Percentiles rank a stretch among this genome's conserved stretches.
phyloP scores from a whole-genome alignment of 345 rosid genomes.

The Passiflora organensis region DNA sequence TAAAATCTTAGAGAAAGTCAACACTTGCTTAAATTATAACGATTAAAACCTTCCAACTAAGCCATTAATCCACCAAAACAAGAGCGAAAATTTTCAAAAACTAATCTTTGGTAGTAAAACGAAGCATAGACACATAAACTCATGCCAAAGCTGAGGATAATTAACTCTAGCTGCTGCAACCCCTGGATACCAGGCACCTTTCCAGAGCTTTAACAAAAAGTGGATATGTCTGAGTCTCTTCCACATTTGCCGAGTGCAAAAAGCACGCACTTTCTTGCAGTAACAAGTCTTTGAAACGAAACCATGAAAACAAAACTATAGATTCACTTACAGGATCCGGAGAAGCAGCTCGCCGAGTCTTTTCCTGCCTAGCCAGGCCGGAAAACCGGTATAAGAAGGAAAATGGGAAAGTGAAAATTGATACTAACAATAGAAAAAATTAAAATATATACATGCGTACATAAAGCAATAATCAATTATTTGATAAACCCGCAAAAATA shows the following conservation, averaged over 20 bases:
- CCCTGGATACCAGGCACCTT: slow-evolving; percentile 13
- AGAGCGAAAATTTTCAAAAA: background rate
- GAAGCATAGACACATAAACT: background rate
- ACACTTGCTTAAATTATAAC: slow-evolving; percentile 1
- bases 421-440: background rate
- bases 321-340: slow-evolving; percentile 12
- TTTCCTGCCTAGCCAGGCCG: slow-evolving; percentile 22
- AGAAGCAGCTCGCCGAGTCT: slow-evolving; percentile 24
- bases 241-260: slow-evolving; percentile 32
- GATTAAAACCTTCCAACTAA: slow-evolving; percentile 4
- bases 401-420: slow-evolving; percentile 15
- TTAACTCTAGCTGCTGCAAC: slow-evolving; percentile 36
- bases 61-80: background rate
- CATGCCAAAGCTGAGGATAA: slow-evolving; percentile 19
- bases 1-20: background rate
- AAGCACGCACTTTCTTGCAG: slow-evolving; percentile 4
- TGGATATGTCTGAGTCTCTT: slow-evolving; percentile 15
- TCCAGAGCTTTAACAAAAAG: slow-evolving; percentile 11
- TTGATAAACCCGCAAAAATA: slow-evolving; percentile 50
- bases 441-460: background rate
- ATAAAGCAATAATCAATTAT: slow-evolving; percentile 14
- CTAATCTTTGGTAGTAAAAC: background rate
- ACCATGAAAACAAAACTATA: background rate
- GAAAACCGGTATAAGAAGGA: slow-evolving; percentile 7
- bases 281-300: too few relatives aligned